Evolutionary conservation across 176 grass and related monocot genomes (phyloP), one percentile per base, ranked within the genome.

Genomic region (Hordeum vulgare): DNA sequence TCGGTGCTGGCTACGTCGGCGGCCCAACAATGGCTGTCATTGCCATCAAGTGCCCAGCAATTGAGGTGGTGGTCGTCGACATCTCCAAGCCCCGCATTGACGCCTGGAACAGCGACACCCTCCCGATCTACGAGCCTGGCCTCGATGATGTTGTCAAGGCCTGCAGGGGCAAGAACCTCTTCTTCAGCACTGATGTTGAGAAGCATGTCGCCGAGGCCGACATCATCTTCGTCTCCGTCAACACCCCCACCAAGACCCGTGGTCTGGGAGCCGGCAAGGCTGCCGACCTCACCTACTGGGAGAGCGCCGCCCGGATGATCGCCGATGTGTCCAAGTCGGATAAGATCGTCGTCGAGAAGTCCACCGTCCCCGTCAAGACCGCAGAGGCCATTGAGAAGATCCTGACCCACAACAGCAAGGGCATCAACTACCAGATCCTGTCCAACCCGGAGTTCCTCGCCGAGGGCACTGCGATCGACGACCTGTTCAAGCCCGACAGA

Each of bases 301-400:
- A 97, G 80, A 97, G 94, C 1, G 94, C 94, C n/a, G 94, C 94
- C 20, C 91, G 94, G 21, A 97, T 97, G 94, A 97, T 97, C 21
- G 94, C 94, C 1, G 89, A 97, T 80, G 94, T 97, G 9, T 87
- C 94, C 67, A 97, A 94, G 76, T 94, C 94, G 4, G 94, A 97
- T 89, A 97, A 97, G 81, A 97, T 97, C 6, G 94, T 97, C 7
- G 94, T 97, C 6, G 94, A 97, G 91, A 97, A 97, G 65, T 97
- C 94, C 73, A 97, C 94, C 20, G 94, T 97, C 64, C 94, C 94
- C 70, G 94, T 97, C 35, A 97, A 97, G 79, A 97, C 94, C 6
- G 94, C 94, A 1, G 94, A 97, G 86, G 94, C 94, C 2, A 97
- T 97, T 12, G 94, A 97, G 86, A 97, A 97, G 81, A 97, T 97